Conservation (phyloP, 169 alveolate genomes). For the Eimeria tenella region DNA sequence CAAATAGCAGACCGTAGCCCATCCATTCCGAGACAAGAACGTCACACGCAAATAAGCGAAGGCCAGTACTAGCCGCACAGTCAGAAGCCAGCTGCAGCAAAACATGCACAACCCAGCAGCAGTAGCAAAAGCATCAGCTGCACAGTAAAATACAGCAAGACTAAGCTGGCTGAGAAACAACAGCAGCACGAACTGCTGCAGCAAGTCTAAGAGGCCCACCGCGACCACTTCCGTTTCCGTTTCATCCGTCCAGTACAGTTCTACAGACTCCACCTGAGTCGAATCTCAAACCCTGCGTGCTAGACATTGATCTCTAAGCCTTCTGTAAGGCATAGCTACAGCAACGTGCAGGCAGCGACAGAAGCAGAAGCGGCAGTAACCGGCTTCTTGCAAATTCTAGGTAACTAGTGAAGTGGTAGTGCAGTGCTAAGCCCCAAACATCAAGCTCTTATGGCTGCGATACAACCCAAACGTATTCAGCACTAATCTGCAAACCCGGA, state of each 20-base stretch:
- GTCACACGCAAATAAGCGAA: slow-evolving; percentile 83
- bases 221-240: slow-evolving; percentile 80
- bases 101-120: neutral
- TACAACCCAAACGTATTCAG: neutral
- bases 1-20: slow-evolving; percentile 92
- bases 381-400: neutral
- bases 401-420: neutral
- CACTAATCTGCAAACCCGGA: neutral
- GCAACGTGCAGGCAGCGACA: too few relatives aligned
- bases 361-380: too few relatives aligned
- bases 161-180: neutral
- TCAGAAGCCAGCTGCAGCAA: slow-evolving; percentile 47
- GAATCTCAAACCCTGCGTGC: slow-evolving; percentile 60
- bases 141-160: neutral
- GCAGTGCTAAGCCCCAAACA: neutral
- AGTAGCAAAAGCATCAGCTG: too few relatives aligned
- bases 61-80: slow-evolving; percentile 40
- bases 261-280: slow-evolving; percentile 96
- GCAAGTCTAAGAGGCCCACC: neutral
- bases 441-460: neutral
- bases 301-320: too few relatives aligned
- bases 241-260: slow-evolving; percentile 90
- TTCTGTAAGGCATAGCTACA: too few relatives aligned
- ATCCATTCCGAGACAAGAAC: slow-evolving; percentile 93
- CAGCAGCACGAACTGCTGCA: neutral